phyloP scores from a whole-genome alignment of 345 rosid species.

The Noccaea bulbosa region DNA sequence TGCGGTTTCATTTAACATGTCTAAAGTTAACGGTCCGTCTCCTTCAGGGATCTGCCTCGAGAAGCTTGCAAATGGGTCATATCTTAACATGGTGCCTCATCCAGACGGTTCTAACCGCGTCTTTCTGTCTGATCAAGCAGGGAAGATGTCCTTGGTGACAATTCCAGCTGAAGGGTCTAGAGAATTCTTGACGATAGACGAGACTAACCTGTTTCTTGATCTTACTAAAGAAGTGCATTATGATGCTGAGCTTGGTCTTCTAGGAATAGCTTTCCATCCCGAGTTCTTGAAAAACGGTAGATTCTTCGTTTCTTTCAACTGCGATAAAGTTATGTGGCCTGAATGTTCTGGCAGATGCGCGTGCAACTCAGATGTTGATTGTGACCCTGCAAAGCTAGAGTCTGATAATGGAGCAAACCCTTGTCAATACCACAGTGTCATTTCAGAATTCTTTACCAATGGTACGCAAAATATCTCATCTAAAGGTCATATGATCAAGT shows the following conservation, averaged over 20 bases:
- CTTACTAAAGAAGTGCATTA: slow-evolving; percentile 62
- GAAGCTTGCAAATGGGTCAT: slow-evolving; percentile 65
- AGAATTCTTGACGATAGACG: slow-evolving; percentile 49
- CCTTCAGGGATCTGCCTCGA: slow-evolving; percentile 69
- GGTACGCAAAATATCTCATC: slow-evolving; percentile 39
- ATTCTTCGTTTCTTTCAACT: slow-evolving; percentile 79
- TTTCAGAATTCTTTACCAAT: slow-evolving; percentile 69
- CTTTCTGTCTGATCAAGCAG: slow-evolving; percentile 65
- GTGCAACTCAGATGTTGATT: slow-evolving; percentile 73
- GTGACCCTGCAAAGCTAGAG: slow-evolving; percentile 76
- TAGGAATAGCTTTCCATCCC: slow-evolving; percentile 82
- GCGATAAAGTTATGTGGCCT: slow-evolving; percentile 66
- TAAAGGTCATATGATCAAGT: too few species aligned
- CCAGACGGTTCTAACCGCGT: slow-evolving; percentile 78
- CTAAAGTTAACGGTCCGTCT: slow-evolving; percentile 43
- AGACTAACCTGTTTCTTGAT: slow-evolving; percentile 63
- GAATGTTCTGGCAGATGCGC: slow-evolving; percentile 80
- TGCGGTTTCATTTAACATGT: slow-evolving; percentile 41
- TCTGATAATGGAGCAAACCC: slow-evolving; percentile 62
- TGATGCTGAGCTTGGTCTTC: slow-evolving; percentile 59
- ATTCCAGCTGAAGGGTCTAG: slow-evolving; percentile 65
- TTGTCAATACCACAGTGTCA: slow-evolving; percentile 71
- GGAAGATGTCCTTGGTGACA: slow-evolving; percentile 61
- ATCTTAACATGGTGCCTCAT: slow-evolving; percentile 78
- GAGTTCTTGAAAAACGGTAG: slow-evolving; percentile 67